phyloP scores from a whole-genome alignment of 129 eudicot genomes.

The Escallonia rubra region DNA sequence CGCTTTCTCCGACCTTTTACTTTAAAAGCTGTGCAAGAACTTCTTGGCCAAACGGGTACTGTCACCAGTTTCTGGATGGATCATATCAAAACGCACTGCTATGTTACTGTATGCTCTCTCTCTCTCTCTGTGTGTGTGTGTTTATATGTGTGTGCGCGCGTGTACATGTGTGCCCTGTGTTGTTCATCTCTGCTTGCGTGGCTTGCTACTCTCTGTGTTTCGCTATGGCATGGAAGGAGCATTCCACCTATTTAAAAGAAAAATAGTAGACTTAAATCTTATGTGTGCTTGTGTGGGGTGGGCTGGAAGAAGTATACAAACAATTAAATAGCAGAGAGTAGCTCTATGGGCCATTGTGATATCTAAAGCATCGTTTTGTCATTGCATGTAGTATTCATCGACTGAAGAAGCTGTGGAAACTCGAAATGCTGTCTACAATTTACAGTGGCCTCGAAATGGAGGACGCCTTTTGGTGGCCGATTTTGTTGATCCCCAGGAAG shows the following conservation, averaged over 20 bases:
- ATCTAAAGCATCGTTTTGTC: neutral
- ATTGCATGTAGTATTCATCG: conserved; percentile 63
- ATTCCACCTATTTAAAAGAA: too few species aligned
- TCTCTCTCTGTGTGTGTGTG: neutral
- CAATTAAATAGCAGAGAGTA: too few species aligned
- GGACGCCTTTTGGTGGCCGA: conserved; percentile 78
- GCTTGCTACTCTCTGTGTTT: too few species aligned
- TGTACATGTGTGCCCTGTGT: too few species aligned
- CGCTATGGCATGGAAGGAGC: too few species aligned
- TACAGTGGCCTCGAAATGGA: conserved; percentile 93
- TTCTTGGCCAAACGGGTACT: conserved; percentile 79
- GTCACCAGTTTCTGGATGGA: conserved; percentile 97
- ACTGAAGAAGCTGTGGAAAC: conserved; percentile 87
- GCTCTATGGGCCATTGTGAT: too few species aligned
- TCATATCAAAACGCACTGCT: conserved; percentile 93
- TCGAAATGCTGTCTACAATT: conserved; percentile 81
- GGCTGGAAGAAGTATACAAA: too few species aligned
- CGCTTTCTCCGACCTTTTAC: conserved; percentile 89
- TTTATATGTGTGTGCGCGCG: too few species aligned
- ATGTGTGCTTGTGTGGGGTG: too few species aligned
- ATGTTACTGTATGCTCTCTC: conserved; percentile 56
- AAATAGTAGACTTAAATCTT: too few species aligned
- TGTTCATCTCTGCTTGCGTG: too few species aligned
- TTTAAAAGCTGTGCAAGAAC: conserved; percentile 92
- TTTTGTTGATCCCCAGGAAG: conserved; percentile 92